Conservation (phyloP, 495 filamentous ascomycete genomes). For the Immersiella caudata region DNA sequence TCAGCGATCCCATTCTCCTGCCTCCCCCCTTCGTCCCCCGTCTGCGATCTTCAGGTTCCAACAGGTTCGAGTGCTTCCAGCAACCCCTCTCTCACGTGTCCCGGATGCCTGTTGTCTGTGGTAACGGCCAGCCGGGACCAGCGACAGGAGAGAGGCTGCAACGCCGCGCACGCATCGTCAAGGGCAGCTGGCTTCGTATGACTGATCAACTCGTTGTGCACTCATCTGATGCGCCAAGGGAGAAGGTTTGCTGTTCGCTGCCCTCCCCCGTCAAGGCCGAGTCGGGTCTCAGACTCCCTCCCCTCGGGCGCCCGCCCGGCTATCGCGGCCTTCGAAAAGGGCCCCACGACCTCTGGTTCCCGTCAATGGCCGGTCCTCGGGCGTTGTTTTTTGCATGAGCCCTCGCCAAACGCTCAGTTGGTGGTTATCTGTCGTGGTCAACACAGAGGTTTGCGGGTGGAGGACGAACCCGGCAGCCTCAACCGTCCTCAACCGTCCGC, state of each 20-base stretch:
- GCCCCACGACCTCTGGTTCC: background rate
- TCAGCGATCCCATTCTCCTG: background rate
- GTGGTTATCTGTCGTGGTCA: slow-evolving; percentile 3
- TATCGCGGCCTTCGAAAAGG: slow-evolving; percentile 6
- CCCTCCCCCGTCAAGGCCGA: background rate
- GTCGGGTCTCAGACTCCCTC: background rate
- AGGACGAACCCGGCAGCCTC: background rate
- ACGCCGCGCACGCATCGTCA: background rate
- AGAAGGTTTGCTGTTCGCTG: background rate
- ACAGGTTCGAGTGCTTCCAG: no score
- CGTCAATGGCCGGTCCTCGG: slow-evolving; percentile 18
- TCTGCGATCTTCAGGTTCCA: no score
- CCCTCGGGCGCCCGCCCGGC: slow-evolving; percentile 6
- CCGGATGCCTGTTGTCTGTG: background rate
- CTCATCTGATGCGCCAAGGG: slow-evolving; percentile 3
- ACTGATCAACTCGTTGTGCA: slow-evolving; percentile 4
- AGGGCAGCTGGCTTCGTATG: background rate
- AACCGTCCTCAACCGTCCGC: background rate
- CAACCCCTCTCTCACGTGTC: slow-evolving; percentile 4
- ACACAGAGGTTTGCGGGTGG: background rate
- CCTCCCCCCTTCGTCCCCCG: background rate
- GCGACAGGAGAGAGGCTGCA: background rate
- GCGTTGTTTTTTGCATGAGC: slow-evolving; percentile 15
- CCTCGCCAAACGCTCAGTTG: slow-evolving; percentile 3
- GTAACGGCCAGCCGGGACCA: background rate